Evolutionary conservation across 225 moss, liverwort and hornwort genomes (phyloP).

Genomic region (Pleurozium schreberi): DNA sequence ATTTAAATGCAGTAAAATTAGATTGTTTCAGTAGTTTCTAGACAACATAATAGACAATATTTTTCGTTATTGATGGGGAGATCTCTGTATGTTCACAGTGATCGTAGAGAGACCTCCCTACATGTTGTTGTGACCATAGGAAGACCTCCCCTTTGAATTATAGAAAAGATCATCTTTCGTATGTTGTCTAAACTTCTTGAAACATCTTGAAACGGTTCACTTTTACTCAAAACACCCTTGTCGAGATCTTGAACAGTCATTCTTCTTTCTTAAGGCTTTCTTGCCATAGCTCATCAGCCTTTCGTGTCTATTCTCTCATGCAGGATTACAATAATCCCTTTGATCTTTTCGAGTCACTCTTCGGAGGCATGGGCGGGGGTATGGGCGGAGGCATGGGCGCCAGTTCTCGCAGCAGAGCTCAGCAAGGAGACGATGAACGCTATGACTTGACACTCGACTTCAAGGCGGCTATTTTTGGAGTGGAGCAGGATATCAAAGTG

Average conservation of each 20-base stretch:
- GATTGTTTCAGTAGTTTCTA: background rate
- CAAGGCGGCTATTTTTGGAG: constrained; percentile 79
- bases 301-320: background rate
- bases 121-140: background rate
- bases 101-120: background rate
- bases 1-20: background rate
- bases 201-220: background rate
- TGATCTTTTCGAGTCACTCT: constrained; percentile 92
- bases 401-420: constrained; percentile 55
- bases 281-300: background rate
- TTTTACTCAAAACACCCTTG: background rate
- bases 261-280: background rate
- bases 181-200: background rate
- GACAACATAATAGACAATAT: background rate
- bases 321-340: constrained; percentile 96
- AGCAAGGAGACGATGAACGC: constrained; percentile 93
- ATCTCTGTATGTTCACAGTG: background rate
- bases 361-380: constrained; percentile 67
- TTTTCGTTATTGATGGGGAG: background rate
- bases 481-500: constrained; percentile 87
- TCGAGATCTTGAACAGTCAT: background rate
- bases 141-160: background rate
- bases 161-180: background rate
- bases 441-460: constrained; percentile 75
- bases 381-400: constrained; percentile 26